Conservation (phyloP, 257 asterid species). For the Lycium barbarum region DNA sequence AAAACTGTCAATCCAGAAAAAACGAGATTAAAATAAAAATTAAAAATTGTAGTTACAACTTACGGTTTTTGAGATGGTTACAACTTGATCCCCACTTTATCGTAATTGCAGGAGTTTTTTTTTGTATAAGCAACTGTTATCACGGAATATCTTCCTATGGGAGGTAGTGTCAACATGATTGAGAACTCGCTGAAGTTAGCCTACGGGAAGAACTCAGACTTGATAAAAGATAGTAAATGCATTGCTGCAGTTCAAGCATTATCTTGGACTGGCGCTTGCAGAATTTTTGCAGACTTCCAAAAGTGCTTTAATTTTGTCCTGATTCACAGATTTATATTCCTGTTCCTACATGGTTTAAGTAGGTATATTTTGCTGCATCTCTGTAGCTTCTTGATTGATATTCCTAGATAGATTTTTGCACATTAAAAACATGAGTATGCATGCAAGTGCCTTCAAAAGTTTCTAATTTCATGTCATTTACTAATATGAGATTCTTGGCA, state of each 20-base stretch:
- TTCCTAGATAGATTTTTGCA: neutral
- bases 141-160: slow-evolving; percentile 99
- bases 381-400: neutral
- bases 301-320: slow-evolving; percentile 74
- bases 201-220: slow-evolving; percentile 86
- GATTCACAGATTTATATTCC: slow-evolving; percentile 88
- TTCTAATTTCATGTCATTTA: slow-evolving; percentile 25
- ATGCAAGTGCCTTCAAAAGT: slow-evolving; percentile 17
- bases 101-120: too few species aligned
- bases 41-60: too few species aligned
- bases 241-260: slow-evolving; percentile 95
- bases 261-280: slow-evolving; percentile 65
- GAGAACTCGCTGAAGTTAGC: slow-evolving; percentile 89
- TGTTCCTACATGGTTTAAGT: slow-evolving; percentile 98
- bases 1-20: too few species aligned
- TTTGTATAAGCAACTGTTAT: neutral
- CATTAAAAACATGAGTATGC: slow-evolving; percentile 1
- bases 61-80: too few species aligned
- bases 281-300: slow-evolving; percentile 95
- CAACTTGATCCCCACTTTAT: too few species aligned
- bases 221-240: slow-evolving; percentile 70
- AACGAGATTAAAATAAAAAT: too few species aligned
- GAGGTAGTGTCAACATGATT: slow-evolving; percentile 85
- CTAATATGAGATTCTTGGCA: slow-evolving; percentile 46
- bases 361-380: slow-evolving; percentile 42